Evolutionary conservation across 495 filamentous ascomycete species (phyloP), one percentile per base, ranked within the genome.

Genomic region (Xylaria flabelliformis): DNA sequence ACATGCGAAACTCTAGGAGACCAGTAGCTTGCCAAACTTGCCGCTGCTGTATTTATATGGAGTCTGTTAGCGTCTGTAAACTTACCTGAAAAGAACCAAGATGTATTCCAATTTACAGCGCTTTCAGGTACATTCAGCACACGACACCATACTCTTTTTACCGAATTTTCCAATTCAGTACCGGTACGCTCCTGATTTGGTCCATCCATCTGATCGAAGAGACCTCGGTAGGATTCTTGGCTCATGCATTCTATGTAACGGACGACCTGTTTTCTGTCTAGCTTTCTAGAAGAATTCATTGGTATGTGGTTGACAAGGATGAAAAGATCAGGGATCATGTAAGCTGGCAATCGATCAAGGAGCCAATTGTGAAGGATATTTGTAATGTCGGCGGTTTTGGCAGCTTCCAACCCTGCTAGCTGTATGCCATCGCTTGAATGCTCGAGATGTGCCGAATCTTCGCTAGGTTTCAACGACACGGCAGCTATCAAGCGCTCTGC

Each of bases 321-420:
- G 55, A 77, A 80, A 26, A 76, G 80, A 21, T 84, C 85, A 3
- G 87, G 87, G 17, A 89, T 85, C 86, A 89, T 88, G 72, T 86
- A 88, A 3, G 81, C 79, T 0, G 61, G 61, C 9, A 64, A 41
- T 64, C 39, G 61, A 29, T 64, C 39, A 13, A 26, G 7, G 21
- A 64, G 39, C 61, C 61, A 64, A 21, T 64, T 44, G 0, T 64
- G 61, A 3, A 64, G 61, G 13, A 4, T 26, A 6, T 39, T 64
- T n/a, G 39, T n/a, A 8, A 9, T 13, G 46, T 64, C 39, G 21
- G 39, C 9, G 44, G 39, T 64, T 44, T 64, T 64, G 1, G 39
- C 9, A 46, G 39, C 39, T 9, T 64, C 61, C 9, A 64, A 13
- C 6, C 6, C 12, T 26, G 19, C 39, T 3, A 46, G 2, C 39